phyloP scores from a whole-genome alignment of 1,284 basidiomycete genomes.

The Ustilago tritici region DNA sequence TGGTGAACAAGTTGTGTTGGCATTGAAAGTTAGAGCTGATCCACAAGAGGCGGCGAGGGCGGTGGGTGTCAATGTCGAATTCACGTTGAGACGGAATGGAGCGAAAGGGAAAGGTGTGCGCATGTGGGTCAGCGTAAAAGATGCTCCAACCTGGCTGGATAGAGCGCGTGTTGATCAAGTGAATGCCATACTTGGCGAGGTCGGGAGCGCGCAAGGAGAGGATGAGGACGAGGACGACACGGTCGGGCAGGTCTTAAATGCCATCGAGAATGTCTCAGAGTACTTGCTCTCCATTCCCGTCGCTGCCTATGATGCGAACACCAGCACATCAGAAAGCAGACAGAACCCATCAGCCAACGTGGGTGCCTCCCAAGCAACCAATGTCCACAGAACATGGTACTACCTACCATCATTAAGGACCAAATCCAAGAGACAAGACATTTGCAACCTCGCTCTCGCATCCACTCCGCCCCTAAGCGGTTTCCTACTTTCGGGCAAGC shows the following conservation, averaged over 20 bases:
- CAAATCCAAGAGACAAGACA: conserved; percentile 49
- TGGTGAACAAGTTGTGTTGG: conserved; percentile 24
- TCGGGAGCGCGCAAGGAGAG: background rate
- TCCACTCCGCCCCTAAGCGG: conserved; percentile 42
- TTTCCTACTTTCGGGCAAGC: conserved; percentile 62
- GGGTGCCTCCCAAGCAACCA: background rate
- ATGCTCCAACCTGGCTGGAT: conserved; percentile 36
- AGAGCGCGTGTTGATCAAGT: conserved; percentile 22
- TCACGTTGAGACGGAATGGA: conserved; percentile 16
- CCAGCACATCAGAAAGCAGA: background rate
- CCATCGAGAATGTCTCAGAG: conserved; percentile 32
- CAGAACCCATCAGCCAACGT: background rate
- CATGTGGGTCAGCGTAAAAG: conserved; percentile 25
- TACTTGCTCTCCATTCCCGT: conserved; percentile 15
- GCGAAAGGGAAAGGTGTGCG: conserved; percentile 1
- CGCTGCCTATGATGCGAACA: background rate
- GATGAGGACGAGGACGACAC: conserved; percentile 17
- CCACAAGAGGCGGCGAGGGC: background rate
- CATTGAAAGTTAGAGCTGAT: conserved; percentile 28
- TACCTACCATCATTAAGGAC: conserved; percentile 57
- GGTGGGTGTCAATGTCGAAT: conserved; percentile 30
- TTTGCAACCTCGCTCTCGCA: conserved; percentile 39
- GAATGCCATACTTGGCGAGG: conserved; percentile 9
- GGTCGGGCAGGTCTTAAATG: conserved; percentile 6
- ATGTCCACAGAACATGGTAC: conserved; percentile 52